Base-by-base conservation (phyloP, 225 moss, liverwort and hornwort genomes). In the Thuidium tamariscinum region DNA sequence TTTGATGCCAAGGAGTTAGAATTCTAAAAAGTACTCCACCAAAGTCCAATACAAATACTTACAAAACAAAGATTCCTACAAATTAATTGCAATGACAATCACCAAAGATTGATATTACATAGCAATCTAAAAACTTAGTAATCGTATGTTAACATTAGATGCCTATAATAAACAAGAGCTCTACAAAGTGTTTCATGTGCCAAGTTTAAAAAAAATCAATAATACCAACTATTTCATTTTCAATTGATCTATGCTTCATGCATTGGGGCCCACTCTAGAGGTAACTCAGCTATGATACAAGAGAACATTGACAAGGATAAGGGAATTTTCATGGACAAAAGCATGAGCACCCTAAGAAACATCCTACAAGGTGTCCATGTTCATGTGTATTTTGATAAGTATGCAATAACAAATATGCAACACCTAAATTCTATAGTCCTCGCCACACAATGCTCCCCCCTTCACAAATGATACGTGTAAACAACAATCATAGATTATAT, bases 1-100 rank as follows among this genome's bases (percentile, higher is more conserved):
- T 0, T 12, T 34, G 8, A 13, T 13, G 0, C 0, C 5, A 21
- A 19, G 0, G 2, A 75, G 8, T 75, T 22, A 52, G 22, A 51
- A 75, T 3, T 14, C 9, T 46, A 72, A 0, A 0, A 52, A 3
- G n/a, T 22, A 5, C 51, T 49, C 22, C 22, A 8, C 5, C 1
- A n/a, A 21, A 13, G 6, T 51, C 22, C 3, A 51, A 3, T 13
- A 21, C 4, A 74, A 14, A 22, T 11, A 20, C 8, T 34, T 1
- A 13, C 14, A 13, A n/a, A 22, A 13, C 8, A 3, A 22, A 22
- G 13, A 3, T 51, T 13, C 27, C 4, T 25, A 0, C 29, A 44
- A 44, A 44, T 10, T 3, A 44, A 2, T 39, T 1, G 2, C 1
- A 39, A 23, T 39, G 68, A 13, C 8, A 4, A n/a, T n/a, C n/a